Evolutionary conservation across 2,329 filamentous ascomycete species (phyloP), one percentile per base, ranked within the genome.

Genomic region (Cytospora mali): DNA sequence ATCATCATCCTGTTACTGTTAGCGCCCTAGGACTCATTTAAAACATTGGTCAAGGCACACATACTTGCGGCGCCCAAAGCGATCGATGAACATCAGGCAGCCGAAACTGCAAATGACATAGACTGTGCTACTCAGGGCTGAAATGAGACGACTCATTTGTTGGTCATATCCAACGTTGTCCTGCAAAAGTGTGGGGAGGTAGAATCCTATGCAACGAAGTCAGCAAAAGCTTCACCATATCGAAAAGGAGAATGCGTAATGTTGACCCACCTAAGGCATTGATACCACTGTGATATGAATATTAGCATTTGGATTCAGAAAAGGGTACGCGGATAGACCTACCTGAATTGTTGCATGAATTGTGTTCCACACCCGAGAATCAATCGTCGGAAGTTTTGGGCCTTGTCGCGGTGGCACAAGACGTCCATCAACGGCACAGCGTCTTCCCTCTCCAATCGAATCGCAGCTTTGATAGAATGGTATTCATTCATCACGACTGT

Each of bases 131-230:
- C 69, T 88, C 62, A 82, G 80, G 2, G 82, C 85, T 1, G 84
- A 80, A 21, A 88, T 75, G 0, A 88, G 72, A 5, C 84, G 77
- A 3, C 48, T 76, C 76, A 62, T 85, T 77, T 31, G 72, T 72
- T 66, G 62, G 51, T 66, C 33, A 28, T 86, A 77, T 0, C 84
- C 84, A 9, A 88, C 83, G 7, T 78, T 83, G 52, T 82, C 70
- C 59, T 84, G 83, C 2, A 88, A 71, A 0, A 88, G 77, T 0
- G 82, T 85, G 0, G 84, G 84, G 0, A 87, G 73, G 61, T 79
- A 79, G 64, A 79, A 79, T 4, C 76, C 76, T 66, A 6, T 18
- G 3, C 18, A 27, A 23, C 29, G 28, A n/a, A 46, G 29, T 62
- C 21, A 58, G 39, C 21, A 23, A 28, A 4, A 21, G 56, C 46